Percentiles rank a stretch among this genome's conserved stretches.
Conservation (phyloP, 2,329 filamentous ascomycete genomes). For the Mycosphaerella arachidis region DNA sequence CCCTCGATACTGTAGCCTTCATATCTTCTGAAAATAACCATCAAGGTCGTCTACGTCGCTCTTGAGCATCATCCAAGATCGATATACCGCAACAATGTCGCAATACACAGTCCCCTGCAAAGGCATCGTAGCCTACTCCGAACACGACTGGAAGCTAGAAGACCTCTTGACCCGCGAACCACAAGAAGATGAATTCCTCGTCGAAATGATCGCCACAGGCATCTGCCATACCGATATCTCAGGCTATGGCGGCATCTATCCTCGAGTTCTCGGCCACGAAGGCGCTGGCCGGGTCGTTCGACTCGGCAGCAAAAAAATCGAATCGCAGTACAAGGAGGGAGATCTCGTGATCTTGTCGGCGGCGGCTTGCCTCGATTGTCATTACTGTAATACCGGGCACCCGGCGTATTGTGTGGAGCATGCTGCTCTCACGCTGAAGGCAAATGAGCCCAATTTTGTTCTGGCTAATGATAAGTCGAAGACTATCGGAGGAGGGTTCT, state of each 20-base stretch:
- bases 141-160: constrained; percentile 19
- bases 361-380: constrained; percentile 40
- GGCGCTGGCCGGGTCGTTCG: constrained; percentile 21
- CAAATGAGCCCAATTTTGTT: constrained; percentile 21
- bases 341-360: constrained; percentile 45
- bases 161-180: constrained; percentile 22
- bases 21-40: not conserved
- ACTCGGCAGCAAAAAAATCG: constrained; percentile 11
- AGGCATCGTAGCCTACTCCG: constrained; percentile 29
- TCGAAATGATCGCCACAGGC: constrained; percentile 49
- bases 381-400: constrained; percentile 41
- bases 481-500: constrained; percentile 31
- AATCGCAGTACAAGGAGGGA: constrained; percentile 24
- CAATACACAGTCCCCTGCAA: constrained; percentile 23
- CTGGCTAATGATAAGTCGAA: constrained; percentile 15
- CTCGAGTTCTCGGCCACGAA: constrained; percentile 26
- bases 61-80: too few species aligned
- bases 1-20: not conserved
- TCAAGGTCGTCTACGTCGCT: not conserved
- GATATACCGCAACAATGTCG: constrained; percentile 6
- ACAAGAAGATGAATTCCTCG: constrained; percentile 42
- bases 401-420: constrained; percentile 46
- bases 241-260: constrained; percentile 21
- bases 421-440: constrained; percentile 30
- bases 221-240: constrained; percentile 50